Evolutionary conservation across 2,329 filamentous ascomycete species (phyloP), one percentile per base, ranked within the genome.

Genomic region (Bipolaris zeicola): DNA sequence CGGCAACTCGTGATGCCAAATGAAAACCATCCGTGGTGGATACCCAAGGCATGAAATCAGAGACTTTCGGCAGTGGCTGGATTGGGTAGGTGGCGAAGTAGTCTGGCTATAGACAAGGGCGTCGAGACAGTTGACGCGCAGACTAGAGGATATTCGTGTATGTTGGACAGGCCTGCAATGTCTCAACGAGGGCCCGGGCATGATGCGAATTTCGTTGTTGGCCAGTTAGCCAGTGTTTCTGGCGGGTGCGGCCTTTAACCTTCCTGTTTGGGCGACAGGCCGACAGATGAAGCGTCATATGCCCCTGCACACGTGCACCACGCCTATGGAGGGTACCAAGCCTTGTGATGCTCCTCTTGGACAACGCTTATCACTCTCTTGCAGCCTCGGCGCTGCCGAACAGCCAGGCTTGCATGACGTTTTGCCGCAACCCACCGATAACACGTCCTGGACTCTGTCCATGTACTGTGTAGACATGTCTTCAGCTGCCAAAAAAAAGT

Each of bases 11-110:
- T 22, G 18, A 31, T 37, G 46, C 51, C 45, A 31, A 36, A 43
- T 50, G 36, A 22, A 44, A 47, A 28, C 33, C 48, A 6, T 20
- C 13, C 11, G 42, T 16, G 46, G 26, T 37, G 39, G 22, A 42
- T 31, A 31, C 28, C 28, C 26, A 34, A 45, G 3, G 28, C 20
- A 44, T 22, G 20, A 42, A 26, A 52, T 44, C 37, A 33, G 37
- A 18, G 13, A 10, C 38, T 28, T 42, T 36, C 38, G 38, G 20
- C 22, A 42, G 57, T 52, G 48, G 31, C 60, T 61, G 39, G 43
- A 59, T 63, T 55, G 62, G 64, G 65, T 58, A 68, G 64, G 62
- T 68, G 64, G 53, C 55, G 58, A 61, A n/a, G 49, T 41, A 24
- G 51, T 45, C 20, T 39, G 33, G 48, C 34, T 41, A 41, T 44